These are phyloP conservation scores for Neopestalotiopsis clavispora DNA, from an alignment of 2,329 filamentous ascomycete species.

Conservation along the genomic window DNA sequence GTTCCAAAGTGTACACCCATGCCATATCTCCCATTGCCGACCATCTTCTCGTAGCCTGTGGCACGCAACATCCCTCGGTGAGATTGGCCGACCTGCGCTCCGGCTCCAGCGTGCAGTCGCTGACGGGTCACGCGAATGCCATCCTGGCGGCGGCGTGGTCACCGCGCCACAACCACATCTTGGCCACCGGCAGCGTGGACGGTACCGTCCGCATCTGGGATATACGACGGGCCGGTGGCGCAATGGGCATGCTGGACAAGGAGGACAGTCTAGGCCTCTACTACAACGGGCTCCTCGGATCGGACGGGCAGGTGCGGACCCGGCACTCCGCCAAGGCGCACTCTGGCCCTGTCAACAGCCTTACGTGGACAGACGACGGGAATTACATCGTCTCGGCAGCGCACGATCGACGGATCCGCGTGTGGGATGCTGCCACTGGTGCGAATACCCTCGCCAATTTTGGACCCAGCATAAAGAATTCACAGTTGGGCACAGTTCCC, in stretches of 20 bases:
- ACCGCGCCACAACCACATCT: slow-evolving; percentile 76
- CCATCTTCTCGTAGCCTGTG: slow-evolving; percentile 83
- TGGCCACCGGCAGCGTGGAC: slow-evolving; percentile 85
- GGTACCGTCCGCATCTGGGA: slow-evolving; percentile 88
- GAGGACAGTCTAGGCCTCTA: slow-evolving; percentile 79
- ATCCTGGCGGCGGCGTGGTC: slow-evolving; percentile 80
- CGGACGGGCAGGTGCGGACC: slow-evolving; percentile 34
- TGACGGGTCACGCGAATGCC: slow-evolving; percentile 71
- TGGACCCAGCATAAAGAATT: slow-evolving; percentile 80
- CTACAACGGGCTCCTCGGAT: slow-evolving; percentile 41
- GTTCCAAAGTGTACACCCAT: slow-evolving; percentile 75
- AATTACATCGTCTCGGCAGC: slow-evolving; percentile 78
- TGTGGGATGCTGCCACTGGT: slow-evolving; percentile 83
- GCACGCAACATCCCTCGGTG: slow-evolving; percentile 83
- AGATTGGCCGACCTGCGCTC: slow-evolving; percentile 86
- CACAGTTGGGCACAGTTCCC: slow-evolving; percentile 62
- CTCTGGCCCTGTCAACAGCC: slow-evolving; percentile 79
- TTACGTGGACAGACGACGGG: slow-evolving; percentile 84
- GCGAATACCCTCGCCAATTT: slow-evolving; percentile 90
- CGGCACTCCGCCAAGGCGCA: slow-evolving; percentile 70
- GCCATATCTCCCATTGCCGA: slow-evolving; percentile 74
- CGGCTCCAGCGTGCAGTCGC: slow-evolving; percentile 73
- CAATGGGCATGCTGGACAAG: slow-evolving; percentile 79
- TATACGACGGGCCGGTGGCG: slow-evolving; percentile 76
- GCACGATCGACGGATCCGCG: slow-evolving; percentile 81